These are phyloP conservation scores for Polychaeton citri DNA, from an alignment of 2,329 filamentous ascomycete species.

Conservation along the genomic window DNA sequence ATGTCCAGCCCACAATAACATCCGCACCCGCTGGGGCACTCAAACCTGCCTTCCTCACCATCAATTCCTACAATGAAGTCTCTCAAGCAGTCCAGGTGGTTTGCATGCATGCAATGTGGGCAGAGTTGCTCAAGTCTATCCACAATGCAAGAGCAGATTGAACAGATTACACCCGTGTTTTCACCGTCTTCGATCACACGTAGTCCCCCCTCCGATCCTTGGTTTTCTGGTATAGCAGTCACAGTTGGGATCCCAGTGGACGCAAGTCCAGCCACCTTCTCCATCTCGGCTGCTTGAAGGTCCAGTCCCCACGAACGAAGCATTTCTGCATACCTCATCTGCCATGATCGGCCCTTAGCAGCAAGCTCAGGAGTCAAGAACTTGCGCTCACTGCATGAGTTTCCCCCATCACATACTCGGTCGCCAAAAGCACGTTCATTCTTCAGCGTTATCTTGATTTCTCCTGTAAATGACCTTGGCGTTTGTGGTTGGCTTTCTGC, in stretches of 20 bases:
- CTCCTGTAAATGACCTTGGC: constrained; percentile 17
- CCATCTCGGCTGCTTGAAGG: constrained; percentile 42
- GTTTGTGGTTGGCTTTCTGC: constrained; percentile 16
- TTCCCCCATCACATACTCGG: constrained; percentile 27
- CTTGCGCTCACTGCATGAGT: constrained; percentile 13
- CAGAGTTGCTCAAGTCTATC: constrained; percentile 17
- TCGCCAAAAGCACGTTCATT: constrained; percentile 45
- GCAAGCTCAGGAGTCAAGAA: constrained; percentile 38
- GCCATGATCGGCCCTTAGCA: constrained; percentile 38
- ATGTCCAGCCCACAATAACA: constrained; percentile 10
- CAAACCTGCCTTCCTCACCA: constrained; percentile 6
- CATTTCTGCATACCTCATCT: constrained; percentile 43
- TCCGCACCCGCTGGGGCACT: constrained; percentile 19
- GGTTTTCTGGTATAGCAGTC: constrained; percentile 4
- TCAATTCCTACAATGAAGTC: constrained; percentile 5
- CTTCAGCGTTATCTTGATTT: constrained; percentile 39
- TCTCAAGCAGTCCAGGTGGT: constrained; percentile 15
- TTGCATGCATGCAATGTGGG: constrained; percentile 15
- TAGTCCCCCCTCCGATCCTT: not conserved
- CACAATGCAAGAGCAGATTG: constrained; percentile 15
- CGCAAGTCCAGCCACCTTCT: constrained; percentile 43
- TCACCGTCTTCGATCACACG: not conserved
- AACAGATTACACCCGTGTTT: constrained; percentile 11
- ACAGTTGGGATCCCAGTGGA: too few relatives aligned
- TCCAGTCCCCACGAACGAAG: constrained; percentile 46